These are phyloP conservation scores for Penstemon barbatus DNA, from an alignment of 257 asterid genomes.

Conservation along the genomic window DNA sequence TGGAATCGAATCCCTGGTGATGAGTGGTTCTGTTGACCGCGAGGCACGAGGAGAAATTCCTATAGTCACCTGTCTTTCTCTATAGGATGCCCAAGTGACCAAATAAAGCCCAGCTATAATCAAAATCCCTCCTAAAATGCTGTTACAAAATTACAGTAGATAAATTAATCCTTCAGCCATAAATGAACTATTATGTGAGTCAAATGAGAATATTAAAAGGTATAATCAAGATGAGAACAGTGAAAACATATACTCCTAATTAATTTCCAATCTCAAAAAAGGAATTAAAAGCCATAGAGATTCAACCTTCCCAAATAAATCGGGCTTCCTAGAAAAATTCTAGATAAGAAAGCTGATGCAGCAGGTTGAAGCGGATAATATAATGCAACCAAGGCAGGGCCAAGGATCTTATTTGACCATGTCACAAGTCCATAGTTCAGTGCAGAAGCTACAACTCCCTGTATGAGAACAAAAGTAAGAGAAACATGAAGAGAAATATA, in stretches of 20 bases:
- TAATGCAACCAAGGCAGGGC: constrained; percentile 90
- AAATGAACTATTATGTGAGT: too few species aligned
- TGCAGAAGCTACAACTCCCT: constrained; percentile 93
- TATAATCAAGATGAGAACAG: too few species aligned
- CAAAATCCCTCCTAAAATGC: constrained; percentile 80
- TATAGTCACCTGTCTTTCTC: constrained; percentile 46
- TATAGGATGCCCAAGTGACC: constrained; percentile 91
- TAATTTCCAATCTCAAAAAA: background rate
- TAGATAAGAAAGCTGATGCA: constrained; percentile 76
- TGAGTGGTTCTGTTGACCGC: constrained; percentile 51
- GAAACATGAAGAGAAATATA: background rate
- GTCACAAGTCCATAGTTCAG: constrained; percentile 81
- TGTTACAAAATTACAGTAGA: constrained; percentile 28
- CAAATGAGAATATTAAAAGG: too few species aligned
- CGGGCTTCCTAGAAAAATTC: constrained; percentile 90
- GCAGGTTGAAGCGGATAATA: constrained; percentile 95
- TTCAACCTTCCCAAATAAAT: constrained; percentile 88
- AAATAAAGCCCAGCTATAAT: constrained; percentile 84
- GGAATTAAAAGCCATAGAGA: constrained; percentile 14
- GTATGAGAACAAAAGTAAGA: constrained; percentile 11
- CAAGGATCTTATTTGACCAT: constrained; percentile 86
- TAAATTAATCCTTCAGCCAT: too few species aligned
- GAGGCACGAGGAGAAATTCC: constrained; percentile 36
- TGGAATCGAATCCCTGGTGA: constrained; percentile 24
- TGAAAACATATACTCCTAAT: too few species aligned